A percentile compares a stretch with the other conserved stretches of the same genome.
phyloP scores from a whole-genome alignment of 371 early-diverging fungal species.

The Choanephora cucurbitarum region DNA sequence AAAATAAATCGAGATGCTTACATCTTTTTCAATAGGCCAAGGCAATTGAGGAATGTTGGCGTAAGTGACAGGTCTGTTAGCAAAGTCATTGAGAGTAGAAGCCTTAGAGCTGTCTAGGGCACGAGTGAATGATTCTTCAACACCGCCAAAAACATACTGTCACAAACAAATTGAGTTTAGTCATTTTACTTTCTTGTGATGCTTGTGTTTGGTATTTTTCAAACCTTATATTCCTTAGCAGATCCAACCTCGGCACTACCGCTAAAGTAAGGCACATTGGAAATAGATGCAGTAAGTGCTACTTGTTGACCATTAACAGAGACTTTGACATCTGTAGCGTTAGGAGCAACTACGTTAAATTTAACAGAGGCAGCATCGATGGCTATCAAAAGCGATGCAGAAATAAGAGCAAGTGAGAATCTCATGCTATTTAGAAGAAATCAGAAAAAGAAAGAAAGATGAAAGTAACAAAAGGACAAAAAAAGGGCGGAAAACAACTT shows the following conservation, averaged over 20 bases:
- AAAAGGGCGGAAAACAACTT: background rate
- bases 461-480: background rate
- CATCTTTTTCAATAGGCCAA: slow-evolving; percentile 46
- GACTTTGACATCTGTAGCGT: slow-evolving; percentile 46
- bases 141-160: slow-evolving; percentile 50
- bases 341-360: slow-evolving; percentile 59
- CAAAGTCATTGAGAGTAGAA: slow-evolving; percentile 53
- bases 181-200: background rate
- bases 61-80: slow-evolving; percentile 53
- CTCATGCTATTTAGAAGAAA: slow-evolving; percentile 22
- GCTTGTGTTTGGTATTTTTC: no score
- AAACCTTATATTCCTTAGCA: slow-evolving; percentile 44
- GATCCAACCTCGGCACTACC: slow-evolving; percentile 44
- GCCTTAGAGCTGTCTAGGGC: slow-evolving; percentile 29
- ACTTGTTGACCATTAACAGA: slow-evolving; percentile 47
- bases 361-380: slow-evolving; percentile 43
- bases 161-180: background rate
- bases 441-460: slow-evolving; percentile 8
- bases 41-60: slow-evolving; percentile 56
- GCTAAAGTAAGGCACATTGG: slow-evolving; percentile 48
- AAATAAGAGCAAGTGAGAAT: slow-evolving; percentile 25
- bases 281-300: slow-evolving; percentile 39
- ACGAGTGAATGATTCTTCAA: slow-evolving; percentile 50
- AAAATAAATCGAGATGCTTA: slow-evolving; percentile 17
- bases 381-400: slow-evolving; percentile 21